Evolutionary conservation across 805 yeast genomes (phyloP).

Genomic region (Starmerella stellata): DNA sequence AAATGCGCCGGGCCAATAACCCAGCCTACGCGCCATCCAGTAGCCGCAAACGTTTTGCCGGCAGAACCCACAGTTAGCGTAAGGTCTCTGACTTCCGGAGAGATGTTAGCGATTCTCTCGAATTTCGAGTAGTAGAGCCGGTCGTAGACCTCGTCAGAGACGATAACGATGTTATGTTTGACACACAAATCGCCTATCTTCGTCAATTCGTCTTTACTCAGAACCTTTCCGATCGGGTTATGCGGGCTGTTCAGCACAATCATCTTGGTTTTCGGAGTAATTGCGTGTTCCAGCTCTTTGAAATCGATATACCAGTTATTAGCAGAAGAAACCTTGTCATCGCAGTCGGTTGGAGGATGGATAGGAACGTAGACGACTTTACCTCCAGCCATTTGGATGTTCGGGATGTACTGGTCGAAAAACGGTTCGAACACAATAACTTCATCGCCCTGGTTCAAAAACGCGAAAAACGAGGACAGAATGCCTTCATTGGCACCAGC

Average conservation of each 20-base stretch:
- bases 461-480: conserved; percentile 66
- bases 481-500: conserved; percentile 98
- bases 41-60: conserved; percentile 95
- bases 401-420: conserved; percentile 90
- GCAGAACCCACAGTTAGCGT: conserved; percentile 92
- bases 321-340: conserved; percentile 47
- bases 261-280: conserved; percentile 62
- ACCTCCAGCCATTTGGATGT: conserved; percentile 87
- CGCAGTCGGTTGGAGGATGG: conserved; percentile 62
- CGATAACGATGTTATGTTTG: conserved; percentile 59
- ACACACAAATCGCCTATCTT: conserved; percentile 70
- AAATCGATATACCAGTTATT: conserved; percentile 78
- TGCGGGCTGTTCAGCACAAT: conserved; percentile 86
- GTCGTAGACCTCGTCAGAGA: conserved; percentile 93
- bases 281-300: conserved; percentile 52
- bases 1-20: conserved; percentile 71
- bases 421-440: conserved; percentile 93
- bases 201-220: conserved; percentile 53
- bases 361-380: conserved; percentile 72
- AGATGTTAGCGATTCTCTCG: conserved; percentile 66
- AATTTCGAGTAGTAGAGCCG: conserved; percentile 61
- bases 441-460: conserved; percentile 75
- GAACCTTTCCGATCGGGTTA: conserved; percentile 87
- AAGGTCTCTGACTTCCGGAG: conserved; percentile 59
- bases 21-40: conserved; percentile 99